Conservation (phyloP, 176 grass and related monocot genomes). For the Avena eriantha region DNA sequence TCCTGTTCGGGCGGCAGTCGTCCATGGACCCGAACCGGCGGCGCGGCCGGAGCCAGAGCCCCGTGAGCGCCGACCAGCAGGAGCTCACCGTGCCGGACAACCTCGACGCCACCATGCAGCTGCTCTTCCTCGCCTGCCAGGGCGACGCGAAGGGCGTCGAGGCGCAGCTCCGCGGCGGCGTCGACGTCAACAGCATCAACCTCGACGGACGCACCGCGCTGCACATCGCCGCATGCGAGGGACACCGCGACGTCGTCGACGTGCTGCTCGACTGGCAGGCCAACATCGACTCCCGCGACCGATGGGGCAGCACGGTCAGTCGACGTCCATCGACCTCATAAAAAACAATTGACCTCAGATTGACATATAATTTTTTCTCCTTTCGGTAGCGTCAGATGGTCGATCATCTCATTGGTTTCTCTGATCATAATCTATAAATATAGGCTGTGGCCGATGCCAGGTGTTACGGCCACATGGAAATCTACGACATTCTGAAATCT, state of each 20-base stretch:
- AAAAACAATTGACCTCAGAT: too few species aligned
- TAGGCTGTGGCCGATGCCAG: constrained; percentile 89
- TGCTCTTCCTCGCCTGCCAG: constrained; percentile 87
- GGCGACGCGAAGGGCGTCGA: constrained; percentile 74
- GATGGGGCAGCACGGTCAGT: constrained; percentile 96
- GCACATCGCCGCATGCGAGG: constrained; percentile 90
- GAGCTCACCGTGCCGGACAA: constrained; percentile 79
- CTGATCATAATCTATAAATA: background rate
- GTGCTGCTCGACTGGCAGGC: constrained; percentile 83
- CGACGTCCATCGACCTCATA: background rate
- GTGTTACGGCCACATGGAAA: constrained; percentile 70
- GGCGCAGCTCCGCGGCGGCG: constrained; percentile 56
- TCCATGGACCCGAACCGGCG: constrained; percentile 87
- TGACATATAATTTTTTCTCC: too few species aligned
- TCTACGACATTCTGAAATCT: constrained; percentile 84
- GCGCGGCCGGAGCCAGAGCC: constrained; percentile 66
- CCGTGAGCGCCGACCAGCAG: constrained; percentile 55
- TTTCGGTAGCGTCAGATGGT: background rate
- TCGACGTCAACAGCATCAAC: constrained; percentile 99
- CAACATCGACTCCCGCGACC: constrained; percentile 90
- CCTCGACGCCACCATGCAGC: constrained; percentile 92
- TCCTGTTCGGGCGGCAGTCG: constrained; percentile 87
- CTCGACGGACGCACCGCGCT: constrained; percentile 95
- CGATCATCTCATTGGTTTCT: constrained; percentile 2
- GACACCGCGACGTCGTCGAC: constrained; percentile 64